phyloP scores from a whole-genome alignment of 2,329 filamentous ascomycete genomes.

The Nemania sp. region DNA sequence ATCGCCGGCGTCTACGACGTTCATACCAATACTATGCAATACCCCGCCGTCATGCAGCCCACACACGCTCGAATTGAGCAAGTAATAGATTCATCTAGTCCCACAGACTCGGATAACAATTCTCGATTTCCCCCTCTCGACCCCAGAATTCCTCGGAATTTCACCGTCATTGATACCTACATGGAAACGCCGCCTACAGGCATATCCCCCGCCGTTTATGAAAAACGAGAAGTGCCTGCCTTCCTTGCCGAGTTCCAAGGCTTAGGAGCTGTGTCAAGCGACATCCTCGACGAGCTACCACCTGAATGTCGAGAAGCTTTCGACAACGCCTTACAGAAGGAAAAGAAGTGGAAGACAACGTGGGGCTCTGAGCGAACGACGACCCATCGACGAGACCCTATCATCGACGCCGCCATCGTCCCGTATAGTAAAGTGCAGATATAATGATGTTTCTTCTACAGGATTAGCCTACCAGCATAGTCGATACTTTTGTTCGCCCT shows the following conservation, averaged over 20 bases:
- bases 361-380: slow-evolving; percentile 78
- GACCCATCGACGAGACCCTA: slow-evolving; percentile 62
- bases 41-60: slow-evolving; percentile 88
- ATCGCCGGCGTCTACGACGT: slow-evolving; percentile 87
- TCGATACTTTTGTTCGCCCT: background rate
- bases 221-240: slow-evolving; percentile 58
- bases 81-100: slow-evolving; percentile 56
- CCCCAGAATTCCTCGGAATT: slow-evolving; percentile 65
- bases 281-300: slow-evolving; percentile 74
- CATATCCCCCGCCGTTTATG: slow-evolving; percentile 59
- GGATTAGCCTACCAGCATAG: background rate
- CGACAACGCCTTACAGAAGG: slow-evolving; percentile 71
- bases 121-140: slow-evolving; percentile 62
- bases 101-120: slow-evolving; percentile 45
- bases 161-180: slow-evolving; percentile 66
- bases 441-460: background rate
- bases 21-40: slow-evolving; percentile 93
- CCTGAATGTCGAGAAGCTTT: slow-evolving; percentile 79
- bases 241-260: slow-evolving; percentile 69
- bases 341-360: slow-evolving; percentile 77
- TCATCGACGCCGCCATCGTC: slow-evolving; percentile 74
- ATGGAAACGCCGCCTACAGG: slow-evolving; percentile 65
- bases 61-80: slow-evolving; percentile 87
- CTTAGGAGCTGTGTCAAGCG: slow-evolving; percentile 72
- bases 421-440: slow-evolving; percentile 62